Evolutionary conservation across 805 yeast genomes (phyloP).

Genomic region (Barnettozyma populi): DNA sequence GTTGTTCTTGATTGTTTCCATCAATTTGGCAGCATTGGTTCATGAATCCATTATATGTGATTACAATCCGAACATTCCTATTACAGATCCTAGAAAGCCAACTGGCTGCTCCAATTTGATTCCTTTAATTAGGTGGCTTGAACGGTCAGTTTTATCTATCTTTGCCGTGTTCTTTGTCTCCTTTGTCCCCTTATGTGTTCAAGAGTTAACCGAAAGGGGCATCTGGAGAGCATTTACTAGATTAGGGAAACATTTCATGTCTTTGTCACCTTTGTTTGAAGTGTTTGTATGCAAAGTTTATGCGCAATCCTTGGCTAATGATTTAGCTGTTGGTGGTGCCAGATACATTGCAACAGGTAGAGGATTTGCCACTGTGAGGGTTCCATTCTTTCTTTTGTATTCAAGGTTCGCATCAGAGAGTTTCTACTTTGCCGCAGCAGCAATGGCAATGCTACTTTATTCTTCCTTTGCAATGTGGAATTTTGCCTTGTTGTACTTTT

Average conservation of each 20-base stretch:
- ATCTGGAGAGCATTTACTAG: conserved; percentile 62
- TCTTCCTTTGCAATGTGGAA: conserved; percentile 62
- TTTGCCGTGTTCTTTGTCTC: conserved; percentile 71
- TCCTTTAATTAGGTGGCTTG: conserved; percentile 71
- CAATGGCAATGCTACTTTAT: conserved; percentile 47
- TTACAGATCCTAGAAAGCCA: conserved; percentile 59
- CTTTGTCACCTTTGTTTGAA: conserved; percentile 74
- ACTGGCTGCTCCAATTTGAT: conserved; percentile 64
- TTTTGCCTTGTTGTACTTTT: conserved; percentile 48
- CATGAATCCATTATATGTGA: conserved; percentile 58
- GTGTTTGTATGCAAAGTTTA: conserved; percentile 75
- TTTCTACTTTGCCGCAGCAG: conserved; percentile 55
- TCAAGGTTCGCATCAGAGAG: conserved; percentile 66
- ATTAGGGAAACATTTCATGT: conserved; percentile 58
- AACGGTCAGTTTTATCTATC: conserved; percentile 67
- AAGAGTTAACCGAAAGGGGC: conserved; percentile 73
- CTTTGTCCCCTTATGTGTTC: conserved; percentile 69
- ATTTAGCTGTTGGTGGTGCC: conserved; percentile 75
- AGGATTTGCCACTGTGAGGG: conserved; percentile 72
- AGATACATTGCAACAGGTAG: conserved; percentile 78
- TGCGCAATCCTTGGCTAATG: conserved; percentile 62
- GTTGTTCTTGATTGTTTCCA: conserved; percentile 50
- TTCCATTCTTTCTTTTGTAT: conserved; percentile 59
- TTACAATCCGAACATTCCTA: conserved; percentile 51
- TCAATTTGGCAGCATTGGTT: conserved; percentile 60